Evolutionary conservation across 2,329 filamentous ascomycete species (phyloP), one percentile per base, ranked within the genome.

Genomic region (Aspergillus sp.): DNA sequence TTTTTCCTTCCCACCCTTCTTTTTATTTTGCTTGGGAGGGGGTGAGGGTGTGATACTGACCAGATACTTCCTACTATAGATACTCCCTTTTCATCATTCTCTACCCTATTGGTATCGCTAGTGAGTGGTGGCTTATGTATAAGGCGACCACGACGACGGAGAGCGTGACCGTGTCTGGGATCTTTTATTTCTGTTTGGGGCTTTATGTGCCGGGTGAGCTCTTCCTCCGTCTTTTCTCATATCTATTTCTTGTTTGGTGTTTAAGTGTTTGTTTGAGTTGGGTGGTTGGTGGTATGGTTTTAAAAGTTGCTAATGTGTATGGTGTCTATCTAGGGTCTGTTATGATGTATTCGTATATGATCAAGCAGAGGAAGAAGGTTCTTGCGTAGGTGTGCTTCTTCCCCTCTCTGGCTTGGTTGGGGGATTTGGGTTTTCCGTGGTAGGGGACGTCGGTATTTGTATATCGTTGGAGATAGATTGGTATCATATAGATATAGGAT

Each of bases 321-420:
- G 26, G 7, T 29, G 20, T 20, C 20, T 20, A 20, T 20, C 26
- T 57, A 71, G 69, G 69, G 1, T 65, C 69, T n/a, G 59, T 68
- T 7, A 71, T 71, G 68, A 72, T 72, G 70, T 72, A 70, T 49
- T 64, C 62, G 47, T 71, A 72, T 31, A 72, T 72, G 69, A 54
- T 71, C 16, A 71, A 66, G 55, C 69, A 72, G 55, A 62, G 70
- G 36, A 57, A 57, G 7, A 73, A 71, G 62, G 65, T 65, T n/a
- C 56, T 69, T 32, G 51, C 59, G 11, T 49, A 55, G 45, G 9
- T 20, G 11, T 24, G 2, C 24, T 20, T 24, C 18, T 20, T 11
- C 4, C 26, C 7, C 26, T 26, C 26, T 26, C 26, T 7, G 6
- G 2, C 26, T 7, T 7, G 26, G 26, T 26, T 26, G 26, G 7